Evolutionary conservation across 306 rosid species (phyloP), one percentile per base, ranked within the genome.

Genomic region (Cicer yamashitae): DNA sequence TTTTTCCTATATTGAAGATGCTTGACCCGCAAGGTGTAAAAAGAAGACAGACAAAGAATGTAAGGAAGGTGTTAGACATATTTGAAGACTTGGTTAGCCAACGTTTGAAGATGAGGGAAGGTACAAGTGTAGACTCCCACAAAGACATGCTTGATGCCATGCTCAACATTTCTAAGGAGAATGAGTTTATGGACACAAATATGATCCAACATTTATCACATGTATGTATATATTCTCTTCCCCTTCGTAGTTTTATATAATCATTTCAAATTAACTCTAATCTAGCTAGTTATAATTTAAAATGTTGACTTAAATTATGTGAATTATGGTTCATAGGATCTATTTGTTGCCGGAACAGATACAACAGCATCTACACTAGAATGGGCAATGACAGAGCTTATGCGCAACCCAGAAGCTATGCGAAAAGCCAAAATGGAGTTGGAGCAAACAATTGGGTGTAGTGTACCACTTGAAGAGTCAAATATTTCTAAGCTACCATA

Each of bases 371-470:
- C 69, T 4, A 79, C 69, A 0, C 9, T 72, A 10, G 83, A 79
- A 54, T 72, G 82, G 82, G 73, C 78, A 12, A 79, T 79, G 82
- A 63, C 60, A 1, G 82, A 79, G 20, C 37, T 79, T 54, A 5
- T 72, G 2, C 17, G 67, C 22, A 61, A 51, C 65, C 66, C 73
- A 40, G 40, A 78, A 3, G 10, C 13, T 0, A 79, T 71, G 73
- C 6, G 7, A 45, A 71, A 79, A 58, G 68, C 53, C 1, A 79
- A 72, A 34, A 6, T 43, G 58, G 83, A 79, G 43, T 61, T 71
- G 3, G 41, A 17, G 3, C 7, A 79, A 79, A 72, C 0, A 0
- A 37, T 56, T 53, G 51, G 74, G 7, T 63, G 7, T 11, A 51
- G 52, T 15, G 17, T 14, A 8, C 65, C 67, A 6, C 7, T 79